These are phyloP conservation scores for Neurospora sp. DNA, from an alignment of 495 filamentous ascomycete genomes.

Conservation along the genomic window DNA sequence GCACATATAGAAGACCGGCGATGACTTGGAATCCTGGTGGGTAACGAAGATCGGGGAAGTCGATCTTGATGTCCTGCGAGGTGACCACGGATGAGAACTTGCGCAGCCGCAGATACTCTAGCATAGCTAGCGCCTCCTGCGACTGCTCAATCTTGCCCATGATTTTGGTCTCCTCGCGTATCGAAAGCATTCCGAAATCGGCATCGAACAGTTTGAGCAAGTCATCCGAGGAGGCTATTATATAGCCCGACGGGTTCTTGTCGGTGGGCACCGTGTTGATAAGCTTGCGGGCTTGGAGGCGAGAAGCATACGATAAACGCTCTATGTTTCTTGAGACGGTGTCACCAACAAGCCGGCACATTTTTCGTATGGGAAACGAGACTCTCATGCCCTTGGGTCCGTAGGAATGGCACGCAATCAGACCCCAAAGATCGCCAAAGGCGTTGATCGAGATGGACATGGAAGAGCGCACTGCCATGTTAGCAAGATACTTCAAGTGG, in stretches of 20 bases:
- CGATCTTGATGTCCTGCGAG: constrained; percentile 64
- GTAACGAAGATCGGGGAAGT: constrained; percentile 80
- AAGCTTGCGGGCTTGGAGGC: constrained; percentile 70
- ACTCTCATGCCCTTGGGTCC: constrained; percentile 73
- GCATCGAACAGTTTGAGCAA: constrained; percentile 78
- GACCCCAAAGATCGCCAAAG: constrained; percentile 77
- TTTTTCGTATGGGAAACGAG: constrained; percentile 82
- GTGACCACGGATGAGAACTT: constrained; percentile 66
- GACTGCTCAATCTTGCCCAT: constrained; percentile 63
- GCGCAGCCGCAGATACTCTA: constrained; percentile 77
- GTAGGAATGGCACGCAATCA: constrained; percentile 84
- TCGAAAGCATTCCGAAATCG: constrained; percentile 79
- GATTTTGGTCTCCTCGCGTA: constrained; percentile 80
- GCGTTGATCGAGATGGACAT: constrained; percentile 93
- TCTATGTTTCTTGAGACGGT: constrained; percentile 83
- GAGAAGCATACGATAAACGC: constrained; percentile 74
- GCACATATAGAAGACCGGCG: constrained; percentile 76
- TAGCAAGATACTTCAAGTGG: constrained; percentile 77
- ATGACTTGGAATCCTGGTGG: constrained; percentile 69
- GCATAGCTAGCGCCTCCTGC: constrained; percentile 75
- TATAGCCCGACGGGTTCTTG: constrained; percentile 82
- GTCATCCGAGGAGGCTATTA: constrained; percentile 84
- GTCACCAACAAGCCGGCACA: constrained; percentile 88
- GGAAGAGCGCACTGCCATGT: constrained; percentile 83
- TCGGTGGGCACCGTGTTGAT: constrained; percentile 72